Conservation (phyloP, 1,284 basidiomycete genomes). For the Xerocomus amazonicus region DNA sequence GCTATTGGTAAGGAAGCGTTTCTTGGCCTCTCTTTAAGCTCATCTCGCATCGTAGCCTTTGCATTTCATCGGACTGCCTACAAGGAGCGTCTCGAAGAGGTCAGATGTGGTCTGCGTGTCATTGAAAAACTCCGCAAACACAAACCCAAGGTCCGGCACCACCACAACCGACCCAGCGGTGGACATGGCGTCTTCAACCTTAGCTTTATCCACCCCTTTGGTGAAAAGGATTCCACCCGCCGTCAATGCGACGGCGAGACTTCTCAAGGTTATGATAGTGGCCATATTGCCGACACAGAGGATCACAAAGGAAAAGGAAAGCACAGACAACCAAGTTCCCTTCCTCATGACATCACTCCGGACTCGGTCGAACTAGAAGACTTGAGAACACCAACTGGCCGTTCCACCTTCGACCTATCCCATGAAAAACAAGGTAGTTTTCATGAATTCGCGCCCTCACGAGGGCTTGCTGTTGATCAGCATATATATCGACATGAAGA, state of each 20-base stretch:
- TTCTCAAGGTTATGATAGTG: slow-evolving; percentile 13
- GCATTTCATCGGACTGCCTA: slow-evolving; percentile 76
- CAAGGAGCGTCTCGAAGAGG: slow-evolving; percentile 62
- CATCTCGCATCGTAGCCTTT: slow-evolving; percentile 43
- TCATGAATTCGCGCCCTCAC: slow-evolving; percentile 22
- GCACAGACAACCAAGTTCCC: slow-evolving; percentile 7
- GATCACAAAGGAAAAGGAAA: slow-evolving; percentile 34
- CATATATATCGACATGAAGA: slow-evolving; percentile 25
- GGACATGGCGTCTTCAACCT: slow-evolving; percentile 41
- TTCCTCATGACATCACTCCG: slow-evolving; percentile 5
- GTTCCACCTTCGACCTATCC: slow-evolving; percentile 2
- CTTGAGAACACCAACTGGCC: slow-evolving; percentile 1
- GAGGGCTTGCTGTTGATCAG: slow-evolving; percentile 15
- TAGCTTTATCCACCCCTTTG: slow-evolving; percentile 29
- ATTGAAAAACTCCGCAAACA: slow-evolving; percentile 71
- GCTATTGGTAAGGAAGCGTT: slow-evolving; percentile 40
- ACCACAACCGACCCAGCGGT: slow-evolving; percentile 32
- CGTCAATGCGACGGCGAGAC: slow-evolving; percentile 10
- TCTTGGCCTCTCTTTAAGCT: slow-evolving; percentile 1
- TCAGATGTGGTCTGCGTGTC: slow-evolving; percentile 52
- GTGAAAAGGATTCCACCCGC: slow-evolving; percentile 28
- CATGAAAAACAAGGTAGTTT: slow-evolving; percentile 4
- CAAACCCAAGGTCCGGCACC: slow-evolving; percentile 49
- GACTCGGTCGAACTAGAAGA: slow-evolving; percentile 13
- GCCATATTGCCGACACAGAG: slow-evolving; percentile 20